These are phyloP conservation scores for Tuber umbilicatum DNA, from an alignment of 495 filamentous ascomycete species.

Conservation along the genomic window DNA sequence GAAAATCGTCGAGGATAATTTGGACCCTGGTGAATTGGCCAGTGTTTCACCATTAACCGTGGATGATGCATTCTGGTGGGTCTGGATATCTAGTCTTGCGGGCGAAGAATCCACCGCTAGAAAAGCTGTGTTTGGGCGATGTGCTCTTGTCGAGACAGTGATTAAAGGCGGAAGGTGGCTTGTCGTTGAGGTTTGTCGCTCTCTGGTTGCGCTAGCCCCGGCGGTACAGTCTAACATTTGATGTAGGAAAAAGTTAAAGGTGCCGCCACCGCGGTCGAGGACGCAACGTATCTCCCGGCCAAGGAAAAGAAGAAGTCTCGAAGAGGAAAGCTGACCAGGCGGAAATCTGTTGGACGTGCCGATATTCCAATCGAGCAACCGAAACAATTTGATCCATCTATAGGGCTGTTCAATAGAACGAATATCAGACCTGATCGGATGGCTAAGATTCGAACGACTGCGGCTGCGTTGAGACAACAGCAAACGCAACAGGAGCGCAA, in stretches of 20 bases:
- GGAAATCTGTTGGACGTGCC: constrained; percentile 34
- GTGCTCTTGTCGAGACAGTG: constrained; percentile 80
- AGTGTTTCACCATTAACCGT: constrained; percentile 80
- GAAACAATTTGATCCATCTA: constrained; percentile 36
- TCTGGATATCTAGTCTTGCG: constrained; percentile 96
- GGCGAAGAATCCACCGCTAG: constrained; percentile 75
- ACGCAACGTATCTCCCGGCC: constrained; percentile 70
- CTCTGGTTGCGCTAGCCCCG: neutral
- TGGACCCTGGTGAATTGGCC: constrained; percentile 89
- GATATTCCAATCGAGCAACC: constrained; percentile 27
- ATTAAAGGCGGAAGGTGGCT: constrained; percentile 82
- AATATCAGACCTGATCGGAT: constrained; percentile 90
- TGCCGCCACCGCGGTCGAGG: constrained; percentile 75
- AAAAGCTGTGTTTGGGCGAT: constrained; percentile 90
- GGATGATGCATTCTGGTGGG: constrained; percentile 99
- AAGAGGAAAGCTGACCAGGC: constrained; percentile 32
- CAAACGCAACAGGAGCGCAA: constrained; percentile 43
- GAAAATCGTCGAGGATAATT: constrained; percentile 56
- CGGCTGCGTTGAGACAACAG: constrained; percentile 64
- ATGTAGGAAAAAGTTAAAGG: constrained; percentile 96
- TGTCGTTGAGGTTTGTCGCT: constrained; percentile 47
- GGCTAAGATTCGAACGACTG: constrained; percentile 83
- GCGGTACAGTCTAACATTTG: constrained; percentile 5
- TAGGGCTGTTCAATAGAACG: constrained; percentile 60
- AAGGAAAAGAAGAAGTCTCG: constrained; percentile 66